phyloP scores from a whole-genome alignment of 768 basidiomycete genomes.

The Lactifluus piperatus region DNA sequence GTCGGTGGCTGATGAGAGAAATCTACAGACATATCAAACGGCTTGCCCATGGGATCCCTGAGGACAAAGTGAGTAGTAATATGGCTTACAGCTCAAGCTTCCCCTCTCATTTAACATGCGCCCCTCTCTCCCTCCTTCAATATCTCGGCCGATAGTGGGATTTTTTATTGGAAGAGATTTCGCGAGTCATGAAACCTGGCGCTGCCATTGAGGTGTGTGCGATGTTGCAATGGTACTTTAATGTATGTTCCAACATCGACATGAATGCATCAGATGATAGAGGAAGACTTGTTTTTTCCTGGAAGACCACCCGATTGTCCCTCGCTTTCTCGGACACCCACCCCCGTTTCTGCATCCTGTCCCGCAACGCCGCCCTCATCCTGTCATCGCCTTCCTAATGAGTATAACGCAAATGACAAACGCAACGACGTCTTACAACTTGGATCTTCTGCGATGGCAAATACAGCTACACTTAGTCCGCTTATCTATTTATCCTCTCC shows the following conservation, averaged over 20 bases:
- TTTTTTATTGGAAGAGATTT: slow-evolving; percentile 54
- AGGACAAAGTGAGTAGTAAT: slow-evolving; percentile 48
- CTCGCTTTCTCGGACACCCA: slow-evolving; percentile 13
- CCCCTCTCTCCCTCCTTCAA: background rate
- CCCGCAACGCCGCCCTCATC: background rate
- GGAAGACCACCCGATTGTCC: slow-evolving; percentile 36
- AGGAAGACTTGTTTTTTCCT: slow-evolving; percentile 70
- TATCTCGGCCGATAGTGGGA: slow-evolving; percentile 45
- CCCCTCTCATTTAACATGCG: background rate
- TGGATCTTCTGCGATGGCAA: background rate
- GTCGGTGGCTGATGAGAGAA: background rate
- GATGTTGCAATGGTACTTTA: background rate
- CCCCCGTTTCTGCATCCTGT: background rate
- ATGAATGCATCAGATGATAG: slow-evolving; percentile 41
- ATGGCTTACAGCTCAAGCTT: background rate
- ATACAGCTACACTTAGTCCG: background rate
- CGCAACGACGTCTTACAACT: background rate
- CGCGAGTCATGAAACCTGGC: slow-evolving; percentile 64
- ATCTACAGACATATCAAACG: slow-evolving; percentile 52
- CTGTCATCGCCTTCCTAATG: background rate
- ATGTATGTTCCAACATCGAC: background rate
- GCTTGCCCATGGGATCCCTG: slow-evolving; percentile 66
- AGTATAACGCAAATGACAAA: background rate
- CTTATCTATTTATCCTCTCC: background rate
- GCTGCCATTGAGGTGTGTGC: slow-evolving; percentile 54